Conservation (phyloP, 371 early-diverging fungal species). For the Dinochytrium kinnereticum region DNA sequence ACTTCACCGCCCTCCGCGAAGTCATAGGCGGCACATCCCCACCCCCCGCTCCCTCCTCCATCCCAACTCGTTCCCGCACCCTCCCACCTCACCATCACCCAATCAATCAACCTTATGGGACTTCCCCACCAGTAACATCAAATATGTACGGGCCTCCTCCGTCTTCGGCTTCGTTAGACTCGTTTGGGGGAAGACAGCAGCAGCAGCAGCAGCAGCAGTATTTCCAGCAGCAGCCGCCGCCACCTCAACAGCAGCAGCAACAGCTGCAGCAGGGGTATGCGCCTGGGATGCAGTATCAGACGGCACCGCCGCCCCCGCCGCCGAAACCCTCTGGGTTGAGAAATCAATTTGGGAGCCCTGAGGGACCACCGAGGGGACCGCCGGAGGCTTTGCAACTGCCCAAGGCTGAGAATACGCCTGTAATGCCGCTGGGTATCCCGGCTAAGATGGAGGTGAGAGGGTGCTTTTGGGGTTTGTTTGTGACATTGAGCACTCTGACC, state of each 20-base stretch:
- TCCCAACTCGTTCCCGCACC: not conserved
- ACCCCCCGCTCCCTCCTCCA: not conserved
- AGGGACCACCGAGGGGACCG: not conserved
- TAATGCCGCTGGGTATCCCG: not conserved
- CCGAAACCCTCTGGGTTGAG: not conserved
- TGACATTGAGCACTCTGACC: too few species aligned
- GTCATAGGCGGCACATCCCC: slow-evolving; percentile 24
- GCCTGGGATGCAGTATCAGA: not conserved
- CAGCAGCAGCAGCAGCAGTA: too few species aligned
- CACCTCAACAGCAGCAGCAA: not conserved
- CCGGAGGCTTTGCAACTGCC: not conserved
- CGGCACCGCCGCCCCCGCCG: not conserved
- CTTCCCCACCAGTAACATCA: too few species aligned
- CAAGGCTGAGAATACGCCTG: not conserved
- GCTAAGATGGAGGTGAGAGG: not conserved
- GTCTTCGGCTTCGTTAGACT: too few species aligned
- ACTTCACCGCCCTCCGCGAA: slow-evolving; percentile 27
- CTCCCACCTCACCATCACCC: not conserved
- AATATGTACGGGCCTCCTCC: too few species aligned
- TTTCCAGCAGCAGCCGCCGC: too few species aligned
- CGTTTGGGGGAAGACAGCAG: too few species aligned
- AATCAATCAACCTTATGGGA: not conserved
- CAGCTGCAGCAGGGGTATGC: not conserved
- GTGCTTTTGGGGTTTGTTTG: too few species aligned
- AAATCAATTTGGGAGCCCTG: not conserved